Base-by-base conservation (phyloP, 495 filamentous ascomycete species). In the Physcia stellaris region DNA sequence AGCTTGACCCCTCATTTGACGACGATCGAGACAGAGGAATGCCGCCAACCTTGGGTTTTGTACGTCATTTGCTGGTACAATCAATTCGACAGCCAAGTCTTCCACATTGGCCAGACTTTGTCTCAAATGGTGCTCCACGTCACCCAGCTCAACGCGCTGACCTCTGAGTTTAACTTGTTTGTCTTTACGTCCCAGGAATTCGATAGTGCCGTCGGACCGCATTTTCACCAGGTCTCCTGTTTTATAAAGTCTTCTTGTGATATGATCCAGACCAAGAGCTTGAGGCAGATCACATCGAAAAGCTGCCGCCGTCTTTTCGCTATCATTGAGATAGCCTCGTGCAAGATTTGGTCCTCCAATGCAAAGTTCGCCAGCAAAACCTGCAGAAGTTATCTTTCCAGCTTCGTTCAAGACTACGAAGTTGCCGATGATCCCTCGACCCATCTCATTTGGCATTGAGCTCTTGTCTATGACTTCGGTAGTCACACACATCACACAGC, bases 151-250 rank as follows among this genome's bases (percentile, higher is more conserved):
- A 40, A 82, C 68, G 3, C 77, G 62, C 43, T 79, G 73, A 3
- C 77, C 77, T n/a, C 71, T 68, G 7, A 82, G 56, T 51, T 82
- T 82, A 20, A 79, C 68, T 43, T 79, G 75, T 10, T 70, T 68
- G 35, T 80, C 77, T 37, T 68, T 71, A 11, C 77, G 67, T 4
- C 73, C 71, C 16, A 80, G 56, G 40, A 62, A 70, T 0, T 42
- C 43, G 10, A 77, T 49, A 2, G 56, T 65, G 2, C 71, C 70
- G 43, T 74, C 68, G 6, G 57, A 53, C 39, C 67, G 67, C 47
- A 73, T 75, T 4, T 62, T 56, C 2, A 66, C 67, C 6, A 73
- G 56, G 46, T 64, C 59, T 9, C 60, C 60, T 0, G 60, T 54
- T 38, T 55, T 56, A 41, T 61, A 62, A 12, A 58, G 37, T 6